phyloP scores from a whole-genome alignment of 2,329 filamentous ascomycete species.

The Trichoderma lentiforme region DNA sequence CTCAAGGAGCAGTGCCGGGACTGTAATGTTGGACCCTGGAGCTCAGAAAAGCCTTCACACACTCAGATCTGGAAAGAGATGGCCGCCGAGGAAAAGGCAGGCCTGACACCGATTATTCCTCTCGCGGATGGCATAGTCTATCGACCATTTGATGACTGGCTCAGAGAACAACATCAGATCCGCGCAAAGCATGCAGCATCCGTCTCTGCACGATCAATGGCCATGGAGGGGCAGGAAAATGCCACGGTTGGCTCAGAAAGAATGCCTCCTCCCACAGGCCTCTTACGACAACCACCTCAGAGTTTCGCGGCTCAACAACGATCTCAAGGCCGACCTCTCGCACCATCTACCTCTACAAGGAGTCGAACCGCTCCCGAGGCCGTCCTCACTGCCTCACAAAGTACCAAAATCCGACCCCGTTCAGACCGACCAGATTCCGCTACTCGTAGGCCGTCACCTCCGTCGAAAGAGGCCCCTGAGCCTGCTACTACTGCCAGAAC shows the following conservation, averaged over 20 bases:
- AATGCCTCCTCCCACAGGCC: constrained; percentile 32
- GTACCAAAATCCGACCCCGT: constrained; percentile 28
- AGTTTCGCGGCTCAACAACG: constrained; percentile 66
- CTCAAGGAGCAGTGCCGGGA: constrained; percentile 55
- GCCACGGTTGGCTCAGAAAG: constrained; percentile 33
- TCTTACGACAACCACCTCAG: constrained; percentile 55
- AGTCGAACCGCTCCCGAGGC: constrained; percentile 27
- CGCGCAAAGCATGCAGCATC: constrained; percentile 32
- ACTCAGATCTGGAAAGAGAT: constrained; percentile 64
- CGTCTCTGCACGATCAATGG: constrained; percentile 27
- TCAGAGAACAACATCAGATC: constrained; percentile 50
- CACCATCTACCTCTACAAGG: constrained; percentile 25
- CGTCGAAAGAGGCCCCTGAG: constrained; percentile 26
- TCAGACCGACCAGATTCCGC: constrained; percentile 23
- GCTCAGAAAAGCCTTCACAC: constrained; percentile 43
- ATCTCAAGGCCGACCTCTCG: constrained; percentile 49
- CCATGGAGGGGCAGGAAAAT: constrained; percentile 32
- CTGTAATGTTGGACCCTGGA: constrained; percentile 58
- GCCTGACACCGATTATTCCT: constrained; percentile 61
- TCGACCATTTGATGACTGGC: constrained; percentile 59
- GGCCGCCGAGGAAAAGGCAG: constrained; percentile 64
- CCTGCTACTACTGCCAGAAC: constrained; percentile 23
- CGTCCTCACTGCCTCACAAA: constrained; percentile 29
- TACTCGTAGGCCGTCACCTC: background rate
- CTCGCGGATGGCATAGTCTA: constrained; percentile 61